Evolutionary conservation across 1,284 basidiomycete genomes (phyloP).

Genomic region (Phylloboletellus chloephorus): DNA sequence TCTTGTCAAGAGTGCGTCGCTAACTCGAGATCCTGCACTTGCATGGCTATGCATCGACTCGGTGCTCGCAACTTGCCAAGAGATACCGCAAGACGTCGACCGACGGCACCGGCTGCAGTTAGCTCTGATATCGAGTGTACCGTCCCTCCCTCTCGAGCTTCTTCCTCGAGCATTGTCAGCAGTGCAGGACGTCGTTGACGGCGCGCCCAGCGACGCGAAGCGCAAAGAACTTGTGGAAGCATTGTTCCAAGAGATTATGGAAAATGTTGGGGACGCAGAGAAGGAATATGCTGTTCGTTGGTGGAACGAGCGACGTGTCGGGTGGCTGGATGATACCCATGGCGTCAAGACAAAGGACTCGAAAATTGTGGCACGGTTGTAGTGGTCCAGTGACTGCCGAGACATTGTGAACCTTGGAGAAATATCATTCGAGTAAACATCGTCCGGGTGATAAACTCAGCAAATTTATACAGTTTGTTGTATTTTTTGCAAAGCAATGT

Average conservation of each 20-base stretch:
- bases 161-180: slow-evolving; percentile 51
- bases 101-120: slow-evolving; percentile 51
- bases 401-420: too few relatives aligned
- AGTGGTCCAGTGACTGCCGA: slow-evolving; percentile 2
- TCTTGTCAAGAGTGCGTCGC: slow-evolving; percentile 53
- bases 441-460: too few relatives aligned
- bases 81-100: slow-evolving; percentile 17
- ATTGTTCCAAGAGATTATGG: slow-evolving; percentile 54
- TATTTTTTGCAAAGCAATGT: too few relatives aligned
- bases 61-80: slow-evolving; percentile 37
- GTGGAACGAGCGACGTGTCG: slow-evolving; percentile 49
- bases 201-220: slow-evolving; percentile 7
- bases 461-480: too few relatives aligned
- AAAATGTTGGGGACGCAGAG: slow-evolving; percentile 59
- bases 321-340: slow-evolving; percentile 11
- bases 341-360: not conserved
- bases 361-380: slow-evolving; percentile 13
- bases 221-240: slow-evolving; percentile 49
- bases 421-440: too few relatives aligned
- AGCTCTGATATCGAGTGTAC: slow-evolving; percentile 53
- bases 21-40: slow-evolving; percentile 36
- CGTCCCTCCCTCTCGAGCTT: slow-evolving; percentile 50
- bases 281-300: slow-evolving; percentile 59
- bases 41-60: slow-evolving; percentile 58
- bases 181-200: slow-evolving; percentile 37